Evolutionary conservation across 176 grass and related monocot species (phyloP).

Genomic region (Zea luxurians): DNA sequence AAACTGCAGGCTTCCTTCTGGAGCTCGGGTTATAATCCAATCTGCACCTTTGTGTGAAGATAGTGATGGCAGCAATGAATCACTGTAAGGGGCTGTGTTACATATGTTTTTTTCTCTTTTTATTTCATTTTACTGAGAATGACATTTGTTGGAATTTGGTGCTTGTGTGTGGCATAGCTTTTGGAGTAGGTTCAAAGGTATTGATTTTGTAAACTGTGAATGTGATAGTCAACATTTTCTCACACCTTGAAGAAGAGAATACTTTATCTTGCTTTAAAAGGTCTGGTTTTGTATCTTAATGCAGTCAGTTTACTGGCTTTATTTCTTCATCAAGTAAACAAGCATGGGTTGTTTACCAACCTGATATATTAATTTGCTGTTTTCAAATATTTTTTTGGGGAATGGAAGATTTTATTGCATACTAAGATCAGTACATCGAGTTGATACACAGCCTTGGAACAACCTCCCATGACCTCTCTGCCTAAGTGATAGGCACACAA

Average conservation of each 20-base stretch:
- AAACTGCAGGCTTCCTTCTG: slow-evolving; percentile 92
- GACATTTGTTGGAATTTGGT: slow-evolving; percentile 36
- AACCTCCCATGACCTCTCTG: no score
- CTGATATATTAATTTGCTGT: not conserved
- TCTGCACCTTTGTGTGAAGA: slow-evolving; percentile 66
- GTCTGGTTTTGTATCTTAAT: not conserved
- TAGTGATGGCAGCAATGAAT: slow-evolving; percentile 72
- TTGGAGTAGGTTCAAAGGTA: slow-evolving; percentile 36
- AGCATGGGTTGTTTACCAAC: not conserved
- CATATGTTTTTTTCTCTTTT: slow-evolving; percentile 16
- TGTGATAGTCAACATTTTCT: slow-evolving; percentile 42
- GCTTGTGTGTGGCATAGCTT: slow-evolving; percentile 20
- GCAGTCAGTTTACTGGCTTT: not conserved
- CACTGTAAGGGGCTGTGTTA: slow-evolving; percentile 50
- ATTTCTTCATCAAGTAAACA: slow-evolving; percentile 3
- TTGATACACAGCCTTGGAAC: no score
- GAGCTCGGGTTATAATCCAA: slow-evolving; percentile 93
- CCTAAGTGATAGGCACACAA: no score
- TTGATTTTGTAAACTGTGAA: slow-evolving; percentile 52
- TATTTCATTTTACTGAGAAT: slow-evolving; percentile 32
- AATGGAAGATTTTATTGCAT: no score
- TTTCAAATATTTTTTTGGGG: not conserved
- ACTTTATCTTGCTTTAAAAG: slow-evolving; percentile 26
- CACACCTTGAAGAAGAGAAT: slow-evolving; percentile 43
- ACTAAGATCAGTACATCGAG: no score